Evolutionary conservation across 345 rosid species (phyloP).

Genomic region (Salix brachista): DNA sequence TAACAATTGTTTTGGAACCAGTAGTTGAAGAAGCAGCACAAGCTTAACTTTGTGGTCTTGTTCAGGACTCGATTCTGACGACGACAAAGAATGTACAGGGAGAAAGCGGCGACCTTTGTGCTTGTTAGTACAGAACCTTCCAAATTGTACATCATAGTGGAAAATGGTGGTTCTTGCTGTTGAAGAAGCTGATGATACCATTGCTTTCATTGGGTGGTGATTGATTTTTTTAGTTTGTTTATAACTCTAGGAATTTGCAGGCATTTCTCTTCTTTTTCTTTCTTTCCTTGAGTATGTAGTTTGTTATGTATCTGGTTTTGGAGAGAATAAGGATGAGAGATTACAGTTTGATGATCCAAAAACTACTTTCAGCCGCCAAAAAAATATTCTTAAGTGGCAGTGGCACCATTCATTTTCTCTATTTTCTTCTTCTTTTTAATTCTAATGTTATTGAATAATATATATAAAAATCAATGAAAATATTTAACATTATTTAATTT

Average conservation of each 20-base stretch:
- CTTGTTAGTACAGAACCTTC: conserved; percentile 14
- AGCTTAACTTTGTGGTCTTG: conserved; percentile 19
- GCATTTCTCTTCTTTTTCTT: not conserved
- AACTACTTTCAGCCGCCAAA: conserved; percentile 45
- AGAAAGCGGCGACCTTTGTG: conserved; percentile 20
- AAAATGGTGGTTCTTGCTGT: conserved; percentile 22
- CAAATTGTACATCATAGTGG: conserved; percentile 13
- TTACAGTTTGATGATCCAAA: conserved; percentile 4
- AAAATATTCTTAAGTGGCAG: conserved; percentile 24
- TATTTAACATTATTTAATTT: too few species aligned
- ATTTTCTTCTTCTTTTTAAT: too few species aligned
- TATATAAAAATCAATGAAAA: too few species aligned
- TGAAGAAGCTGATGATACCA: not conserved
- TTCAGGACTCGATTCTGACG: conserved; percentile 8
- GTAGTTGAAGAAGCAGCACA: conserved; percentile 40
- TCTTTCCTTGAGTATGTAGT: not conserved
- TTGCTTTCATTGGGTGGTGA: conserved; percentile 30
- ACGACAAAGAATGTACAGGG: conserved; percentile 25
- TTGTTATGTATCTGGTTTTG: not conserved
- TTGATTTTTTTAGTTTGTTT: not conserved
- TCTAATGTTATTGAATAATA: too few species aligned
- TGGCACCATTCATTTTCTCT: conserved; percentile 16
- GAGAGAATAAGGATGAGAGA: conserved; percentile 28
- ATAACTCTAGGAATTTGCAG: not conserved
- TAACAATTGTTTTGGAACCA: conserved; percentile 41